Percentiles rank a stretch among this genome's conserved stretches.
Evolutionary conservation across 495 filamentous ascomycete genomes (phyloP).

Genomic region (Penicillium manginii): DNA sequence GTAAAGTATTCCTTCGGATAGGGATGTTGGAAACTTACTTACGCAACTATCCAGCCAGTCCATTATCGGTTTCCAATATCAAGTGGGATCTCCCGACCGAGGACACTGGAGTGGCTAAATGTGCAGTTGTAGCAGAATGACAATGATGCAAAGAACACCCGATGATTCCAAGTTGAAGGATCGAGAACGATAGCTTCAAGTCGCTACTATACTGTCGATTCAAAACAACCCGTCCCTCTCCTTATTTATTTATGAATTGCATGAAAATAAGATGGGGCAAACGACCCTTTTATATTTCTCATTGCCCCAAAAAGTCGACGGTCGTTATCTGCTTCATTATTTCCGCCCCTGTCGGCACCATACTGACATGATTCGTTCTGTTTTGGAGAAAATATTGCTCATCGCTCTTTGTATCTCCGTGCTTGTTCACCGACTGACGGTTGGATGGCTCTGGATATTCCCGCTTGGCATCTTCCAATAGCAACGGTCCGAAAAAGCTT

Average conservation of each 20-base stretch:
- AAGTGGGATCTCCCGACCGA: background rate
- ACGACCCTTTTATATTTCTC: background rate
- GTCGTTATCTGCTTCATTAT: background rate
- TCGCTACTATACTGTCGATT: background rate
- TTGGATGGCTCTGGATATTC: constrained; percentile 1
- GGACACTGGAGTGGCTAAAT: background rate
- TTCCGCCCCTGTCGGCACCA: background rate
- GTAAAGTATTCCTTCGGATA: background rate
- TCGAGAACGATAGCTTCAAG: background rate
- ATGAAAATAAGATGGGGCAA: background rate
- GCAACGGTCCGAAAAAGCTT: background rate
- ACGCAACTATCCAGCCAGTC: background rate
- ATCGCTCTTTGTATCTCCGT: background rate
- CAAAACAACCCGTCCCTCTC: no score
- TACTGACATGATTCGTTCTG: background rate
- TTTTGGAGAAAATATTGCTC: background rate
- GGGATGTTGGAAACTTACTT: background rate
- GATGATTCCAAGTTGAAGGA: background rate
- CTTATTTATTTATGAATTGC: no score
- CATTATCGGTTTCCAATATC: background rate
- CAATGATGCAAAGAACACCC: background rate
- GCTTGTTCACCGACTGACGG: background rate
- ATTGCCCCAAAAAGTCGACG: background rate
- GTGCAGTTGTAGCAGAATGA: background rate
- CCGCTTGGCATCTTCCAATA: constrained; percentile 2